A percentile compares a stretch with the other conserved stretches of the same genome.
These are phyloP conservation scores for Epichloe glyceriae DNA, from an alignment of 2,329 filamentous ascomycete species.

Conservation along the genomic window DNA sequence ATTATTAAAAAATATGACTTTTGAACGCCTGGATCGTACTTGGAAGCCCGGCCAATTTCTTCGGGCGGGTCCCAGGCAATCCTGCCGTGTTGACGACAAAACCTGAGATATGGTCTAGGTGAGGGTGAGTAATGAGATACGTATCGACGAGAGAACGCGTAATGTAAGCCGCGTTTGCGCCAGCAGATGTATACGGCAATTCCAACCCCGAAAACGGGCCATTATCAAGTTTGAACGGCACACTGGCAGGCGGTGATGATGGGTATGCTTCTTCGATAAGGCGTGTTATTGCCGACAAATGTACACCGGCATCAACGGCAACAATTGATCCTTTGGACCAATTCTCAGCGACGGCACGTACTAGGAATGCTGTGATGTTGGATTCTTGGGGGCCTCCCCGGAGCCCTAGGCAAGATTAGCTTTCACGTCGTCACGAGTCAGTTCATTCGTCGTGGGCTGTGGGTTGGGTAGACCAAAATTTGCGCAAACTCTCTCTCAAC, in stretches of 20 bases:
- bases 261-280: constrained; percentile 52
- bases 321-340: constrained; percentile 77
- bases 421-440: not conserved
- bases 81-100: constrained; percentile 90
- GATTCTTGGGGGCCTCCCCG: constrained; percentile 84
- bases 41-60: constrained; percentile 74
- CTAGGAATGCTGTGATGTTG: constrained; percentile 78
- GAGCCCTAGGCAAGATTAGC: constrained; percentile 48
- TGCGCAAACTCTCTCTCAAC: too few relatives aligned
- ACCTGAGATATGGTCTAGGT: constrained; percentile 85
- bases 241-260: constrained; percentile 13
- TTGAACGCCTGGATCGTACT: constrained; percentile 89
- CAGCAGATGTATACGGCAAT: constrained; percentile 50
- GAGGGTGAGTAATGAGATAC: constrained; percentile 91
- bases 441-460: not conserved
- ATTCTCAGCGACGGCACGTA: constrained; percentile 63
- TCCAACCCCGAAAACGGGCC: constrained; percentile 74
- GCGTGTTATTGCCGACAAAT: constrained; percentile 71
- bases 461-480: not conserved
- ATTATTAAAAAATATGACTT: constrained; percentile 94
- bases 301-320: constrained; percentile 87
- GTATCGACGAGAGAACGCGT: constrained; percentile 70
- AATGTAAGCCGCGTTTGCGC: constrained; percentile 71
- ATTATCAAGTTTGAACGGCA: constrained; percentile 41
- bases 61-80: constrained; percentile 66